Conservation (phyloP, 169 alveolate species). For the Perkinsus olseni region DNA sequence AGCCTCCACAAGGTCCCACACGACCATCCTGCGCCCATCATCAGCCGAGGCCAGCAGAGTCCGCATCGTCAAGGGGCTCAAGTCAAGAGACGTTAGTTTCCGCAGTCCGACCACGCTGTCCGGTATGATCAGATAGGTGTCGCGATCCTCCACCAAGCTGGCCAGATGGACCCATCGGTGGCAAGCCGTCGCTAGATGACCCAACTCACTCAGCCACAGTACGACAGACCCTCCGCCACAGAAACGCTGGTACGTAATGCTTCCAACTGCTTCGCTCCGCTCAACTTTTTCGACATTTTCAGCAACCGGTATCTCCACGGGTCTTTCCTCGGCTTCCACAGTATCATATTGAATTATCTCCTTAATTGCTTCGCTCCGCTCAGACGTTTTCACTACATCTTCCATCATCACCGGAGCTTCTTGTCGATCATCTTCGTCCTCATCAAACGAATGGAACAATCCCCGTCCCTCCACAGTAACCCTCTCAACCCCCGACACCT, state of each 20-base stretch:
- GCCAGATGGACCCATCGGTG: not conserved
- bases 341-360: not conserved
- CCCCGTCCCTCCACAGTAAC: not conserved
- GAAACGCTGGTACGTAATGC: not conserved
- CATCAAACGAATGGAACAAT: not conserved
- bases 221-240: not conserved
- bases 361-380: no score
- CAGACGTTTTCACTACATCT: no score
- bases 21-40: not conserved
- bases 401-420: not conserved
- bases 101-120: not conserved
- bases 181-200: not conserved
- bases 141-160: not conserved
- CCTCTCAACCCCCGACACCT: not conserved
- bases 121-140: not conserved
- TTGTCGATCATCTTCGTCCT: not conserved
- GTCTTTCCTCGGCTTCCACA: not conserved
- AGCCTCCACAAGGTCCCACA: not conserved
- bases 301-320: no score
- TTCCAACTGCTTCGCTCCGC: not conserved
- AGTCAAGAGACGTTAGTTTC: not conserved
- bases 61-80: not conserved
- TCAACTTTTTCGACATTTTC: not conserved
- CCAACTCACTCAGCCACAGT: not conserved
- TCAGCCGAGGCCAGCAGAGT: not conserved